Evolutionary conservation across 352 stramenopile species (phyloP).

Genomic region (Phytophthora nicotianae): DNA sequence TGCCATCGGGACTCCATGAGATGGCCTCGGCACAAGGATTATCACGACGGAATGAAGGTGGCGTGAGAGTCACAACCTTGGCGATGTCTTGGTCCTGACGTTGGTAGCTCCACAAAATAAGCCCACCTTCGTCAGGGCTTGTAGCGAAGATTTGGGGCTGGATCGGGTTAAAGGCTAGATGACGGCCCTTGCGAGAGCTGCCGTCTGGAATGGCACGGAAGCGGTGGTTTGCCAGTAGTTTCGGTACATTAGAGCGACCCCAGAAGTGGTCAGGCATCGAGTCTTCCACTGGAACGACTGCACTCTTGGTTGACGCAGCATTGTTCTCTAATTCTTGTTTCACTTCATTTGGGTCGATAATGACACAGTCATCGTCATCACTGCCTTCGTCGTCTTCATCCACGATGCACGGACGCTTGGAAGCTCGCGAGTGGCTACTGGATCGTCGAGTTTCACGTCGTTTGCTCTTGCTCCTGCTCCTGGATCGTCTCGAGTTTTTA

Average conservation of each 20-base stretch:
- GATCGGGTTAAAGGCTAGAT: constrained; percentile 79
- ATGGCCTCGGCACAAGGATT: constrained; percentile 74
- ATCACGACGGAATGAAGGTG: constrained; percentile 68
- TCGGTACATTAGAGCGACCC: constrained; percentile 59
- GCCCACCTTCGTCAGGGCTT: constrained; percentile 74
- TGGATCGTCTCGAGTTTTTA: constrained; percentile 22
- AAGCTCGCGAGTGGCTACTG: constrained; percentile 36
- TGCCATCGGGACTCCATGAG: constrained; percentile 74
- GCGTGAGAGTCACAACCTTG: constrained; percentile 63
- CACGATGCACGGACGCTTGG: constrained; percentile 66
- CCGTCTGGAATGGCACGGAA: constrained; percentile 67
- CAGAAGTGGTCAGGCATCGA: constrained; percentile 79
- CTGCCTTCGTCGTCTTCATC: constrained; percentile 69
- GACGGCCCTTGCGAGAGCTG: constrained; percentile 68
- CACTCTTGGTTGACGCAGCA: constrained; percentile 9
- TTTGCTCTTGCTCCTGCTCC: constrained; percentile 32
- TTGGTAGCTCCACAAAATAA: constrained; percentile 84
- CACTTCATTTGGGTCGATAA: constrained; percentile 52
- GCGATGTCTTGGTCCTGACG: constrained; percentile 60
- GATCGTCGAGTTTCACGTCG: constrained; percentile 36
- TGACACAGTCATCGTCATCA: constrained; percentile 57
- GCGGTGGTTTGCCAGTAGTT: constrained; percentile 73
- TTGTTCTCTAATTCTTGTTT: constrained; percentile 40
- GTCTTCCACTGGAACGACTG: constrained; percentile 42
- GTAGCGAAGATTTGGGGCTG: constrained; percentile 77